Percentiles rank a stretch among this genome's conserved stretches.
These are phyloP conservation scores for Coemansia brasiliensis DNA, from an alignment of 192 early-diverging fungal genomes.

Conservation along the genomic window DNA sequence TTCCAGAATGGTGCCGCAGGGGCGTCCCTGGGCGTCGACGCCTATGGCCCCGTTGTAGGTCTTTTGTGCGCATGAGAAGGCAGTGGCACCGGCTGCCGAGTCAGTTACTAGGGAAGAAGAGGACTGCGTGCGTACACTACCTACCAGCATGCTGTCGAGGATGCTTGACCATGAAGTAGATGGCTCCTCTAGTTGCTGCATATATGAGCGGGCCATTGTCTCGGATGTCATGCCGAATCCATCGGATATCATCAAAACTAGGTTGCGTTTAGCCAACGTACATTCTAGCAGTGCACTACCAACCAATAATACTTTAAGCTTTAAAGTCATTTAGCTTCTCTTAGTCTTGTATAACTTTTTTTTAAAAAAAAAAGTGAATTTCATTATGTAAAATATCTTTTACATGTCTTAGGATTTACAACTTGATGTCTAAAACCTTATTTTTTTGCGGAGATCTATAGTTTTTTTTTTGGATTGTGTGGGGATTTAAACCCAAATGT, in stretches of 20 bases:
- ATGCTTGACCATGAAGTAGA: constrained; percentile 26
- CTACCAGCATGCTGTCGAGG: constrained; percentile 56
- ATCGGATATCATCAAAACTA: constrained; percentile 65
- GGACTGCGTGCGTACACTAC: constrained; percentile 56
- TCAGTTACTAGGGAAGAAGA: constrained; percentile 58
- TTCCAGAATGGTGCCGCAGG: constrained; percentile 63
- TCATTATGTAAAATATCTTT: too few relatives aligned
- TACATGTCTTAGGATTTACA: too few relatives aligned
- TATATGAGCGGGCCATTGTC: constrained; percentile 56
- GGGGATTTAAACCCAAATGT: too few relatives aligned
- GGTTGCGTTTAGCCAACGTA: constrained; percentile 29
- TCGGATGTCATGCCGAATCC: constrained; percentile 63
- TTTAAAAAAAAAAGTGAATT: too few relatives aligned
- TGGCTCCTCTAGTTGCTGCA: constrained; percentile 12
- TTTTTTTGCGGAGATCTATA: too few relatives aligned
- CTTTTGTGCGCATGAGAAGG: constrained; percentile 57
- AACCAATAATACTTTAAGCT: too few relatives aligned
- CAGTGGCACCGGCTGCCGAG: constrained; percentile 64
- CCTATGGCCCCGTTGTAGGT: constrained; percentile 61
- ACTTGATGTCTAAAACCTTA: too few relatives aligned
- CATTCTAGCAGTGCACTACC: neutral
- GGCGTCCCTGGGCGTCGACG: constrained; percentile 32
- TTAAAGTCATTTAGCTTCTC: too few relatives aligned
- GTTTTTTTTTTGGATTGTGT: too few relatives aligned
- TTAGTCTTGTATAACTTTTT: too few relatives aligned